Evolutionary conservation across 2,329 filamentous ascomycete species (phyloP), one percentile per base, ranked within the genome.

Genomic region (Cladophialophora exuberans): DNA sequence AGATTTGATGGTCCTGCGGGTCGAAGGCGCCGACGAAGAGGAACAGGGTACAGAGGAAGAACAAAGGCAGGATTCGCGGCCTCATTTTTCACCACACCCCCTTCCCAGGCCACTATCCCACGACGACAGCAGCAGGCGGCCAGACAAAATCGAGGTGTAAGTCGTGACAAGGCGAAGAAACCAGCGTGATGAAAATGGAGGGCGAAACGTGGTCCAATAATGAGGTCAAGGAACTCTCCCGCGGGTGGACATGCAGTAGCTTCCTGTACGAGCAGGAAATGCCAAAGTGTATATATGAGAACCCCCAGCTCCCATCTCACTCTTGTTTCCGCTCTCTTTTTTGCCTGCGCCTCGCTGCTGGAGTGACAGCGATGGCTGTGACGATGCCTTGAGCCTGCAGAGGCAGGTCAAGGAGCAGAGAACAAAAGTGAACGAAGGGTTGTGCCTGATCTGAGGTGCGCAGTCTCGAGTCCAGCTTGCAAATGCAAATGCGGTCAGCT

Each of bases 1-100:
- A 99, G 77, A 99, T 97, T 76, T 99, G 94, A 70, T 95, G 90
- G 75, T 99, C 94, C 81, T 96, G 90, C 74, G 94, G 31, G n/a
- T 25, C 20, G 39, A 36, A 49, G 42, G 89, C 89, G 45, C 85
- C 82, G 56, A 83, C 83, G 59, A 92, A 73, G 33, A 84, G 80
- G 57, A 82, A 82, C 62, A 90, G 74, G 64, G 87, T 74, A 75
- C 84, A 83, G 72, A 89, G 74, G 72, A 89, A 79, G 63, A 93
- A 67, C 49, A 87, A 80, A 65, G 89, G 75, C 64, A 85, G 75
- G 58, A 73, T 67, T 55, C 83, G 78, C 65, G 85, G 75, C 81
- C 82, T 91, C 90, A 95, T 95, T 64, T 75, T 84, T 67, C 55
- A 54, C 52, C 41, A 50, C 44, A 30, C 15, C 25, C 25, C 6